These are phyloP conservation scores for Oxyria digyna DNA, from an alignment of 148 eudicot species.

Conservation along the genomic window DNA sequence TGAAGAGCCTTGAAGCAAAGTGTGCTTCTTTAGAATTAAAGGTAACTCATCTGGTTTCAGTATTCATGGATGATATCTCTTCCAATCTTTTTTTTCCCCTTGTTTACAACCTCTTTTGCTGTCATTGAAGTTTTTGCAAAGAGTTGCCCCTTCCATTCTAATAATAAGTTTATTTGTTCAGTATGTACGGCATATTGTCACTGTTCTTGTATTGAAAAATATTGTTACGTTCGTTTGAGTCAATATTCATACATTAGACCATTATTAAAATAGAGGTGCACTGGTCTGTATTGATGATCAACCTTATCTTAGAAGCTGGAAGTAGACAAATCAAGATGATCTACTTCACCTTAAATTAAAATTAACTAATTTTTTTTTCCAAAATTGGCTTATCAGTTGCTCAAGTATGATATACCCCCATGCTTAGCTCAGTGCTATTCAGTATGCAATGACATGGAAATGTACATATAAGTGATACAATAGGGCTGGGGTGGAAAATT, in stretches of 20 bases:
- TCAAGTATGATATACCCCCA: not conserved
- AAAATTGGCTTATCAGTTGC: not conserved
- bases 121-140: not conserved
- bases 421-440: too few species aligned
- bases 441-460: not conserved
- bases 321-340: not conserved
- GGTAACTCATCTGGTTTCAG: constrained; percentile 4
- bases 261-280: not conserved
- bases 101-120: not conserved
- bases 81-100: not conserved
- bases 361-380: not conserved
- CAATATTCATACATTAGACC: not conserved
- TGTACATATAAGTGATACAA: not conserved
- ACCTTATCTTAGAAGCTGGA: not conserved
- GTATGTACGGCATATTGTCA: not conserved
- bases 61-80: not conserved
- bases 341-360: not conserved
- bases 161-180: not conserved
- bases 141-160: not conserved
- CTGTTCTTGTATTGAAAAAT: not conserved
- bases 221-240: not conserved
- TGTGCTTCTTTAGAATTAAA: constrained; percentile 14
- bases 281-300: not conserved
- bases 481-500: not conserved
- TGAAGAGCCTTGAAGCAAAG: constrained; percentile 14